Evolutionary conservation across 129 eudicot genomes (phyloP).

Genomic region (Ambrosia artemisiifolia): DNA sequence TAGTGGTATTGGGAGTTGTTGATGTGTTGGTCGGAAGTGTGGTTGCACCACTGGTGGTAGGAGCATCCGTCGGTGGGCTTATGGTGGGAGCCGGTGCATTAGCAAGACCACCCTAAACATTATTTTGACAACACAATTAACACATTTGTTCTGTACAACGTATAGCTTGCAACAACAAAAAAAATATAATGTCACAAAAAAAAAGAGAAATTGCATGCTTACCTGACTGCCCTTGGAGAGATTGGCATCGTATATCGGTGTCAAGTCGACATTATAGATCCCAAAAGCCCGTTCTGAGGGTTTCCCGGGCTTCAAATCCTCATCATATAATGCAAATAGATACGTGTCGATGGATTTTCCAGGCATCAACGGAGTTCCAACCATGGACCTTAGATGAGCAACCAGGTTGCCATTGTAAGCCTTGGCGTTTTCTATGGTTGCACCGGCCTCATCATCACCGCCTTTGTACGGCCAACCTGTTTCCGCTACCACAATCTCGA

Average conservation of each 20-base stretch:
- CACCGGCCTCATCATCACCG: constrained; percentile 49
- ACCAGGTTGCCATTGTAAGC: constrained; percentile 67
- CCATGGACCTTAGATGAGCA: constrained; percentile 58
- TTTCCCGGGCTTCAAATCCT: constrained; percentile 64
- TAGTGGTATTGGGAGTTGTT: constrained; percentile 27
- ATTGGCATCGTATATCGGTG: constrained; percentile 57
- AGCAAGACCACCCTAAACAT: constrained; percentile 32
- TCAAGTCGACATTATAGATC: constrained; percentile 57
- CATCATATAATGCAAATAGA: constrained; percentile 67
- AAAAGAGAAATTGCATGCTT: background rate
- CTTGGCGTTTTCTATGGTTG: constrained; percentile 69
- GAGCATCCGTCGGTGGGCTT: constrained; percentile 25
- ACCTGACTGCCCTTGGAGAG: constrained; percentile 63
- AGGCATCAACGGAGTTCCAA: constrained; percentile 91
- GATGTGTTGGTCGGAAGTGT: constrained; percentile 32
- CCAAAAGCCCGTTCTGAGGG: constrained; percentile 65
- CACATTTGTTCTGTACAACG: background rate
- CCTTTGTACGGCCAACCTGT: constrained; percentile 91
- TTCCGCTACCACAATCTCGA: constrained; percentile 79
- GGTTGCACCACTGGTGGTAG: constrained; percentile 14
- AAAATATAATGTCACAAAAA: background rate
- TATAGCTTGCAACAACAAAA: background rate
- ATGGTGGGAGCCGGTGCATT: constrained; percentile 29
- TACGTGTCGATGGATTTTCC: constrained; percentile 69
- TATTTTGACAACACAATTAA: background rate